Conservation (phyloP, 331 rosid species). For the Erythrophleum ivorense region DNA sequence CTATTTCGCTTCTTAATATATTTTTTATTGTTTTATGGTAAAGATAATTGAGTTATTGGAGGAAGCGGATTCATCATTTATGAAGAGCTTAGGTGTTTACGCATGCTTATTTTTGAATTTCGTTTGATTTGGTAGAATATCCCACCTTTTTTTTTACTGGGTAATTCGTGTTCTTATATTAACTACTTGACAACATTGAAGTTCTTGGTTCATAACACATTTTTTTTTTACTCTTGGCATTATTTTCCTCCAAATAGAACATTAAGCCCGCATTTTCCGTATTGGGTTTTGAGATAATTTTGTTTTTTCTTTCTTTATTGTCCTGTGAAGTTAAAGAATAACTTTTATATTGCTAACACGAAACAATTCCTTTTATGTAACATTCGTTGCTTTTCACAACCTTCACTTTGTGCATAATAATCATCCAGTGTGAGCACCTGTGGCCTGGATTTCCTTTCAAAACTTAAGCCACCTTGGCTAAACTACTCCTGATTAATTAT, state of each 20-base stretch:
- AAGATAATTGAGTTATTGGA: conserved; percentile 21
- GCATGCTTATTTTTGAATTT: background rate
- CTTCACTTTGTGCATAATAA: background rate
- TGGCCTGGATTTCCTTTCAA: background rate
- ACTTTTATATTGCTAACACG: background rate
- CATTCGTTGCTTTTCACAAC: background rate
- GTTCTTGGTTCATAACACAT: background rate
- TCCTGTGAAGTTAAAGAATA: background rate
- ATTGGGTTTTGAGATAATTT: background rate
- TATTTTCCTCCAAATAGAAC: background rate
- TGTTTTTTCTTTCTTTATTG: background rate
- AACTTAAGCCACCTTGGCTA: background rate
- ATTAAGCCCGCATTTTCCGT: background rate
- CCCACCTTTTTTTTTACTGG: background rate
- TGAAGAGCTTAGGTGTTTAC: conserved; percentile 13
- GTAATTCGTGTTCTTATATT: background rate
- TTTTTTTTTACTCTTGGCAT: background rate
- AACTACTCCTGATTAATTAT: background rate
- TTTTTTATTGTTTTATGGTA: background rate
- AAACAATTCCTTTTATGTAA: background rate
- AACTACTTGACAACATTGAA: background rate
- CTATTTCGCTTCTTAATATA: background rate
- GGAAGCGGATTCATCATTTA: background rate
- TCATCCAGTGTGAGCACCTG: background rate
- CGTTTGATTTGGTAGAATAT: background rate